Evolutionary conservation across 768 basidiomycete genomes (phyloP).

Genomic region (Clathrus columnatus): DNA sequence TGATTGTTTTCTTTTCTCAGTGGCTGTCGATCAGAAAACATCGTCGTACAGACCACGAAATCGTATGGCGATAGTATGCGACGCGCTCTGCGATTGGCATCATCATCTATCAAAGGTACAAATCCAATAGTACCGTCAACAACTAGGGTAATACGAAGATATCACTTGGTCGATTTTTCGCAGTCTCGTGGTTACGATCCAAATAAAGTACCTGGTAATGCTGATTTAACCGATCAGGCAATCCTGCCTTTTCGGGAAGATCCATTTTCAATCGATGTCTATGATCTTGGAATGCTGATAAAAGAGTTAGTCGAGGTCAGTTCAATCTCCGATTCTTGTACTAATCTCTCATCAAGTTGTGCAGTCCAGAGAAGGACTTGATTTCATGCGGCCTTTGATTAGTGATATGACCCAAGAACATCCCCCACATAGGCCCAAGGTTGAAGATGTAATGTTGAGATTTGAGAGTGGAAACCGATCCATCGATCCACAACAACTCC

Average conservation of each 20-base stretch:
- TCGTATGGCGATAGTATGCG: background rate
- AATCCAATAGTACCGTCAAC: background rate
- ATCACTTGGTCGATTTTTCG: background rate
- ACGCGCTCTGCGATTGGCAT: background rate
- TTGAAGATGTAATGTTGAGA: background rate
- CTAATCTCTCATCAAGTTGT: background rate
- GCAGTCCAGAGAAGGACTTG: background rate
- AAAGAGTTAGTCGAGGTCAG: background rate
- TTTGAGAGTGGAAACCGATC: background rate
- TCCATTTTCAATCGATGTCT: background rate
- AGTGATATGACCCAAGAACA: background rate
- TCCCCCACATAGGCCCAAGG: background rate
- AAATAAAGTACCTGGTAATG: background rate
- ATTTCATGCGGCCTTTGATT: background rate
- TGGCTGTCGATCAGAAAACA: background rate
- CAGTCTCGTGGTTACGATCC: background rate
- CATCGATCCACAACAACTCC: background rate
- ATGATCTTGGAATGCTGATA: background rate
- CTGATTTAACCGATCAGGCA: background rate
- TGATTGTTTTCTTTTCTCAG: background rate
- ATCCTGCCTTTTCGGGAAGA: background rate
- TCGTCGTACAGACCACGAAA: background rate
- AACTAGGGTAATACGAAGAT: background rate
- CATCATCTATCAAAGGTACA: background rate
- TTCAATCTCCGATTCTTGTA: background rate